Evolutionary conservation across 2,329 filamentous ascomycete species (phyloP), one percentile per base, ranked within the genome.

Genomic region (Massarina eburnea): DNA sequence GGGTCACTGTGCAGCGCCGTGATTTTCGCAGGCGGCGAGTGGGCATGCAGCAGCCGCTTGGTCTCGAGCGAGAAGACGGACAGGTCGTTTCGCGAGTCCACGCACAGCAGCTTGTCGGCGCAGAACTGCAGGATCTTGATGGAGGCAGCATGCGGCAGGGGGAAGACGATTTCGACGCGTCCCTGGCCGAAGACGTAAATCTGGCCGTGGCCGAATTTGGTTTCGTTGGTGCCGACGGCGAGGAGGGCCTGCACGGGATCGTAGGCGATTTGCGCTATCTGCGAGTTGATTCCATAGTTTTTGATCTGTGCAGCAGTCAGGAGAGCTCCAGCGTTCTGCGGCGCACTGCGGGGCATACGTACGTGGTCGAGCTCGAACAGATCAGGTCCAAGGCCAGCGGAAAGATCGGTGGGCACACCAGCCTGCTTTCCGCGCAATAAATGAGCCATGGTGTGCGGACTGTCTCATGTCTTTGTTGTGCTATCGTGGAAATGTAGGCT

Each of bases 201-300:
- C 67, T 91, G 85, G 19, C 92, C 92, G 26, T 83, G 82, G 48
- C 91, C 91, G 64, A 89, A 95, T 62, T 88, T 85, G 55, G 87
- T 90, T 71, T 95, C 88, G 66, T 84, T 88, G 33, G 94, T 99
- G 48, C 91, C 94, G 52, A 97, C 83, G 33, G 94, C 94, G 41
- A 99, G 80, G 46, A 99, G 83, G 21, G 91, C 96, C 68, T 99
- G 94, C 10, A 96, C 80, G 1, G 94, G 91, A 57, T 97, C 91
- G 74, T 95, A 97, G 49, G 91, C 88, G 54, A 97, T 75, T 54
- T 87, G 88, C 60, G 89, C 90, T 60, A 80, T 77, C 58, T 81
- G 81, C 19, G 69, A 73, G 57, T 76, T 77, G 70, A 96, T 85
- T 49, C 91, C 63, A 47, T 61, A 68, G 52, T 66, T 65, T 48